These are phyloP conservation scores for Paramecium biaurelia DNA, from an alignment of 73 alveolate genomes.

Conservation along the genomic window DNA sequence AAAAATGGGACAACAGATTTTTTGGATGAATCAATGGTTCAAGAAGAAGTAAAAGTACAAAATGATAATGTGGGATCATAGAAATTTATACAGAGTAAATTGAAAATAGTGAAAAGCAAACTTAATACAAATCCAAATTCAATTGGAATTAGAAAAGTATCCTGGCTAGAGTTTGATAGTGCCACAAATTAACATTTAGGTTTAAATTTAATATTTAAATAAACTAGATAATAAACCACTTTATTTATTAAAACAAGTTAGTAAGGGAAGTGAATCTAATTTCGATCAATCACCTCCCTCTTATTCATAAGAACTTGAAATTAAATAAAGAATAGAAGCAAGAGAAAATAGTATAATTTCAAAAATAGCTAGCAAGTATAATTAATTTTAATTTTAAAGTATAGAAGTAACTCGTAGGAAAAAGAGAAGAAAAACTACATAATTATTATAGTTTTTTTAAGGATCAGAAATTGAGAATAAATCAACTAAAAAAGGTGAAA, in stretches of 20 bases:
- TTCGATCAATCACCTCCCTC: neutral
- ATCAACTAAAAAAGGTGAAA: neutral
- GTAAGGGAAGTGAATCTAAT: conserved; percentile 10
- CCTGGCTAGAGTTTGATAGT: neutral
- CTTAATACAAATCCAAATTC: neutral
- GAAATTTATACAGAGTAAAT: neutral
- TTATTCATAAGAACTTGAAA: neutral
- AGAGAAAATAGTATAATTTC: conserved; percentile 16
- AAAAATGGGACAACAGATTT: neutral
- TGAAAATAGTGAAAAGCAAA: neutral
- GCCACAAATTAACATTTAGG: neutral
- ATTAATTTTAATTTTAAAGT: neutral
- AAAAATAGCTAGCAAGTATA: neutral
- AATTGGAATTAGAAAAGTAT: neutral
- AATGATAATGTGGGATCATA: neutral
- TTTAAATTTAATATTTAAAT: neutral
- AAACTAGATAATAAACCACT: neutral
- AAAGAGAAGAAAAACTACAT: conserved; percentile 1
- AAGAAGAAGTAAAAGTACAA: neutral
- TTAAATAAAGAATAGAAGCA: conserved; percentile 1
- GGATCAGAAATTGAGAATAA: neutral
- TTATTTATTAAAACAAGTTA: neutral
- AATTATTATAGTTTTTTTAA: neutral
- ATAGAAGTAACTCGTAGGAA: neutral
- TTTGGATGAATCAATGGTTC: neutral